Evolutionary conservation across 371 early-diverging fungal genomes (phyloP), one percentile per base, ranked within the genome.

Genomic region (Haplosporangium sp.): DNA sequence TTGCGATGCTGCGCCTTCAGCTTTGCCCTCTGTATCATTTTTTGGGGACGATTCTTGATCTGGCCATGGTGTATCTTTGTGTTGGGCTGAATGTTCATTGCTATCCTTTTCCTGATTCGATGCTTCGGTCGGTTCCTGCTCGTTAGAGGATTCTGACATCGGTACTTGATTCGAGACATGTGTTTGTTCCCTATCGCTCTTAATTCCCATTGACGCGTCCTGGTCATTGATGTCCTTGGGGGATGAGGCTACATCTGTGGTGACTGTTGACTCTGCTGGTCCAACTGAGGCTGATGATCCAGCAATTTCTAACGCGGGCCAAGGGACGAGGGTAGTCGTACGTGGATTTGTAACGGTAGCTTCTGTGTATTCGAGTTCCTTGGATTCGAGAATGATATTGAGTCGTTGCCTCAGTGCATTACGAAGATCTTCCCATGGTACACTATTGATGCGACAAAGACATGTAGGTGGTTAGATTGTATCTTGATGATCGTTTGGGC

Each of bases 361-460:
- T 1, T 46, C 55, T 6, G 77, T 77, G 53, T 67, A 67, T n/a
- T 38, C 46, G 42, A 77, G 57, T 29, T 59, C 46, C 14, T 52
- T 59, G 9, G 71, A 77, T 53, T 64, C 64, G 36, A 77, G 55
- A 13, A 71, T 64, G 4, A 45, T 59, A 16, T 55, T 64, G 9
- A 77, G 62, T 53, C 63, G 54, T 16, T 59, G 56, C 58, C 60
- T 43, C 12, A 77, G 58, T 37, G 51, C 56, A 20, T 41, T 37
- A 20, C 65, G 62, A 5, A 77, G 61, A 10, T 64, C 72, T 7
- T 70, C 71, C 77, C 77, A 77, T 51, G 63, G 67, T 37, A 63
- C 67, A 38, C 76, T 76, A 59, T 16, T 7, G 6, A 43, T 56
- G 37, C 45, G n/a, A 38, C 43, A 36, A 13, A 18, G 9, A 46